Conservation (phyloP, 495 filamentous ascomycete species). For the Daldinia bambusicola region DNA sequence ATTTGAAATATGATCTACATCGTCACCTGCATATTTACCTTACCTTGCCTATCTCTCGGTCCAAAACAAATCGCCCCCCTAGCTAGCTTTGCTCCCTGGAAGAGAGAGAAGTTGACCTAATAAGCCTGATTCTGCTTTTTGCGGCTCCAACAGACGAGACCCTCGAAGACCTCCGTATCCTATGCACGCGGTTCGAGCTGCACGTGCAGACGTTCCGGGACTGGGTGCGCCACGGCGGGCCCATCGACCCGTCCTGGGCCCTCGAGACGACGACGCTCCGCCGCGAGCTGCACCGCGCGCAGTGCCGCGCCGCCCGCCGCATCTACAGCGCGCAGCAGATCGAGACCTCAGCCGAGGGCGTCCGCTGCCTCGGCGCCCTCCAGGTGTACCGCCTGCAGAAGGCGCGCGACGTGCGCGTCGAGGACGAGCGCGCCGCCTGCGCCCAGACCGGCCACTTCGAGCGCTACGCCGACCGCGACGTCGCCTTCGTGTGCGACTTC, state of each 20-base stretch:
- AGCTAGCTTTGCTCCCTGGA: slow-evolving; percentile 9
- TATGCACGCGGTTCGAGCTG: slow-evolving; percentile 52
- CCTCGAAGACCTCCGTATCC: slow-evolving; percentile 53
- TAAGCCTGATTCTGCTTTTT: slow-evolving; percentile 23
- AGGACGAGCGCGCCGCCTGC: slow-evolving; percentile 55
- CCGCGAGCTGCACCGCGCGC: slow-evolving; percentile 57
- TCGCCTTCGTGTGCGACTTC: slow-evolving; percentile 62
- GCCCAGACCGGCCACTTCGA: slow-evolving; percentile 56
- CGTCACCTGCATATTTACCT: neutral
- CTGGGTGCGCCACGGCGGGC: slow-evolving; percentile 56
- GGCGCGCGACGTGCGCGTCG: slow-evolving; percentile 14
- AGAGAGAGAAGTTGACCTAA: slow-evolving; percentile 37
- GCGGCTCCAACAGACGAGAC: slow-evolving; percentile 51
- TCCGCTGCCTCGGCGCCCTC: slow-evolving; percentile 57
- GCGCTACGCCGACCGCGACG: slow-evolving; percentile 54
- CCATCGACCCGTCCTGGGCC: slow-evolving; percentile 58
- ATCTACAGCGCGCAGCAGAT: slow-evolving; percentile 55
- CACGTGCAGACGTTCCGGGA: slow-evolving; percentile 55
- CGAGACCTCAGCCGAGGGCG: slow-evolving; percentile 27
- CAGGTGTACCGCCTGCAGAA: slow-evolving; percentile 55
- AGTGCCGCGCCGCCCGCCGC: slow-evolving; percentile 59
- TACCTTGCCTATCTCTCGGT: neutral
- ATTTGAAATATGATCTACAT: neutral
- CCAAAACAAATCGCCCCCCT: neutral
- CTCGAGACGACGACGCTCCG: slow-evolving; percentile 53